Base-by-base conservation (phyloP, 2,329 filamentous ascomycete species). In the Basipetospora chlamydospora region DNA sequence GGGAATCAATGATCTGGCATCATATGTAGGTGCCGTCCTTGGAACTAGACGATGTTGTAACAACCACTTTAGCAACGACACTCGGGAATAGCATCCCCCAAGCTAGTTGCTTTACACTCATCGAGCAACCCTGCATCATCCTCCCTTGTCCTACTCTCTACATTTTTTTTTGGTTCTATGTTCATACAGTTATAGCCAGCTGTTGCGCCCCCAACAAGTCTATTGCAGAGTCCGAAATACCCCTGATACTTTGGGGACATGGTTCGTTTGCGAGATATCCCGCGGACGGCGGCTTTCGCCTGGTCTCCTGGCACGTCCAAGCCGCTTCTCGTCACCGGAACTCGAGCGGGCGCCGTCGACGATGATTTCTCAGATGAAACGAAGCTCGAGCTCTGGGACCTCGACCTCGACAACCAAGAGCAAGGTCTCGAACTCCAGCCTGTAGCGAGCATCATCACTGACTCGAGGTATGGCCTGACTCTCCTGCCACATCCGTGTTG, bases 301-400 rank as follows among this genome's bases (percentile, higher is more conserved):
- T 98, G 90, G 88, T 94, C 85, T 47, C 81, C 87, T 18, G 82
- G 78, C 48, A 64, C 83, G 35, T 71, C 73, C 26, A 75, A 78
- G 47, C 86, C 88, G 49, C 68, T 93, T 47, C 67, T 98, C 45
- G 88, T 85, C 42, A 98, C 90, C 20, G 90, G 90, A 49, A 98
- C 90, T 32, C 79, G 87, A 48, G 87, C 90, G 42, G 90, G 90
- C 44, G 90, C 90, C 49, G 86, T 98, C 28, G 86, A 93, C 60
- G 87, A 84, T 49, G 87, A 96, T 59, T 98, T 98, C 61, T 96
- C 90, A 20, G 90, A 90, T 58, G 87, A 96, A 57, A 95, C 86
- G 44, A 88, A 88, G 63, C 66, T 98, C 40, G 90, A 98, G 65
- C 69, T 98, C 42, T 98, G 90, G 90, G 85, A 96, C 60, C 67